These are phyloP conservation scores for Mimosa bimucronata DNA, from an alignment of 306 rosid genomes.

Conservation along the genomic window DNA sequence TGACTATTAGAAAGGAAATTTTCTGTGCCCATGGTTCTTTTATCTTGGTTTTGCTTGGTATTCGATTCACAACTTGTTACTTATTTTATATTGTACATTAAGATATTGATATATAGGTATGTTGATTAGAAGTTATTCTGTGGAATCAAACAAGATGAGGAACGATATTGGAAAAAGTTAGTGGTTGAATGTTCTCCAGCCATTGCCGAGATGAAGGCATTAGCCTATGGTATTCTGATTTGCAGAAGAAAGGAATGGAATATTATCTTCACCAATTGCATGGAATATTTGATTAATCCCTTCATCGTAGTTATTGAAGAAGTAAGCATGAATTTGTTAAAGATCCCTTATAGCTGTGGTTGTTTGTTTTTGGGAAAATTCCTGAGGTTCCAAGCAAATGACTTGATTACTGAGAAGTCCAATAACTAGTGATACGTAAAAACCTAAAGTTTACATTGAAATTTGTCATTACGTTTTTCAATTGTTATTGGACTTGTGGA, in stretches of 20 bases:
- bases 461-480: too few relatives aligned
- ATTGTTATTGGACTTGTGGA: too few relatives aligned
- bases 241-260: neutral
- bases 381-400: too few relatives aligned
- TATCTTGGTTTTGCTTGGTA: neutral
- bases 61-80: neutral
- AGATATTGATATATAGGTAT: neutral
- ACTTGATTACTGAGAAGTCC: too few relatives aligned
- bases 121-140: too few relatives aligned
- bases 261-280: neutral
- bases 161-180: neutral
- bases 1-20: neutral
- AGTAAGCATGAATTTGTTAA: neutral
- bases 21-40: neutral
- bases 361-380: neutral
- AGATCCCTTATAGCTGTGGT: too few relatives aligned
- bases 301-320: neutral
- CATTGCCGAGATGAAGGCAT: neutral
- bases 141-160: neutral
- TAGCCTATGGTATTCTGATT: neutral
- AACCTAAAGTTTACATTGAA: too few relatives aligned
- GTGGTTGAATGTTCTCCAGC: neutral
- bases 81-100: neutral
- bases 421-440: too few relatives aligned
- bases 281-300: neutral